Evolutionary conservation across 208 protist genomes (phyloP), one percentile per base, ranked within the genome.

Genomic region (Trypanosoma cruzi): DNA sequence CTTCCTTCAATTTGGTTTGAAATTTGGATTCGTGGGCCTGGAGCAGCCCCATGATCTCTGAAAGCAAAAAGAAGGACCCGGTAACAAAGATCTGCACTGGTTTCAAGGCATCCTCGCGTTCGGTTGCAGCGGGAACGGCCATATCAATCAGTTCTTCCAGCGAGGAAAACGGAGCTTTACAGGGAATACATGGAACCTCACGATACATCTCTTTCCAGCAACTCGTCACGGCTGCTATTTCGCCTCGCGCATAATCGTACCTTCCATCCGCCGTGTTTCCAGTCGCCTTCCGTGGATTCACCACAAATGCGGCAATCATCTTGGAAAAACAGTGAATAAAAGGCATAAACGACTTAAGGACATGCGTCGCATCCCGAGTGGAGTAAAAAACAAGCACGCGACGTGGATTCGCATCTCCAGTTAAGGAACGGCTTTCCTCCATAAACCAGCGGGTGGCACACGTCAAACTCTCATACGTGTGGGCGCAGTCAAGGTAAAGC

Each of bases 401-500:
- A 28, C 85, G 85, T 34, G 40, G 77, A 36, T 82, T 60, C 4
- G 29, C 42, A 58, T 85, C 79, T 37, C 73, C 49, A 37, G 79
- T 82, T 13, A 59, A 36, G 6, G 46, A 58, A 22, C 78, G 75
- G 69, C 90, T 95, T n/a, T 56, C 84, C 2, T 85, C 77, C n/a
- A 94, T 37, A 54, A 94, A 96, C 90, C 93, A 97, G 50, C 75
- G 48, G 20, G 81, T 86, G 5, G 89, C 88, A 32, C 74, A 42
- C 5, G 42, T 20, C 18, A 97, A 59, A 63, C 93, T 97, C 80
- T 96, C 90, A 34, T 71, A 70, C 0, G 93, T 97, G 73, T 97
- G 93, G 1, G 93, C 93, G n/a, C 93, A 90, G 66, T 97, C 93
- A 11, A 97, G 68, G 68, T 92, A 94, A 11, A 94, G 64, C 0